Evolutionary conservation across 495 filamentous ascomycete genomes (phyloP).

Genomic region (Daldinia bambusicola): DNA sequence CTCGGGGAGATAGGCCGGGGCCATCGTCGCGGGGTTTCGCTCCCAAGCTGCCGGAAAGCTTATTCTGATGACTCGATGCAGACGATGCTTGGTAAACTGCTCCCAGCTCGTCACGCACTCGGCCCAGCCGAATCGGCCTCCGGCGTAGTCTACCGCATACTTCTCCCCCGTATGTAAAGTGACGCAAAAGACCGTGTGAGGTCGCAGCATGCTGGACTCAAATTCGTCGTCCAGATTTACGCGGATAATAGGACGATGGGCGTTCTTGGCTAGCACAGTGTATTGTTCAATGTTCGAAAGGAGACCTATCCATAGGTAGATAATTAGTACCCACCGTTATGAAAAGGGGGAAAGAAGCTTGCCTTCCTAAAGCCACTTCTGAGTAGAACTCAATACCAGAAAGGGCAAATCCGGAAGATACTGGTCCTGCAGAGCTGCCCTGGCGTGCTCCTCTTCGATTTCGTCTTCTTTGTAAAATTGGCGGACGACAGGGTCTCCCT

Average conservation of each 20-base stretch:
- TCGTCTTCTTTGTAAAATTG: not conserved
- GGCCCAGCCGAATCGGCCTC: constrained; percentile 16
- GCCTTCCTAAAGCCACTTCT: constrained; percentile 1
- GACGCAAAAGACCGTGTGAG: not conserved
- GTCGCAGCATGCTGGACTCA: constrained; percentile 15
- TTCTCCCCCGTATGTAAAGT: constrained; percentile 2
- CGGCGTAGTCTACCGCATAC: constrained; percentile 14
- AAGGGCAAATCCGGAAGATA: not conserved
- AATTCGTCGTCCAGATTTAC: too few relatives aligned
- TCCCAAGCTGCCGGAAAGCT: not conserved
- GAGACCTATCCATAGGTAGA: not conserved
- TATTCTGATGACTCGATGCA: not conserved
- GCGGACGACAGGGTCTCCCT: not conserved
- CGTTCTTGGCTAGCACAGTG: constrained; percentile 8
- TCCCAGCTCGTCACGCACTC: not conserved
- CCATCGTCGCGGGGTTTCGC: not conserved
- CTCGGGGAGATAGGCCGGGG: not conserved
- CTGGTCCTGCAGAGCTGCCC: not conserved
- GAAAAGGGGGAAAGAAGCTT: not conserved
- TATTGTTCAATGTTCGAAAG: not conserved
- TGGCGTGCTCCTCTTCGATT: not conserved
- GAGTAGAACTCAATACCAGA: not conserved
- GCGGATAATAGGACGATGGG: constrained; percentile 6
- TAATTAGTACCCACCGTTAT: not conserved
- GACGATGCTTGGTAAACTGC: not conserved